Base-by-base conservation (phyloP, 2,329 filamentous ascomycete genomes). In the Aureobasidium sp. region DNA sequence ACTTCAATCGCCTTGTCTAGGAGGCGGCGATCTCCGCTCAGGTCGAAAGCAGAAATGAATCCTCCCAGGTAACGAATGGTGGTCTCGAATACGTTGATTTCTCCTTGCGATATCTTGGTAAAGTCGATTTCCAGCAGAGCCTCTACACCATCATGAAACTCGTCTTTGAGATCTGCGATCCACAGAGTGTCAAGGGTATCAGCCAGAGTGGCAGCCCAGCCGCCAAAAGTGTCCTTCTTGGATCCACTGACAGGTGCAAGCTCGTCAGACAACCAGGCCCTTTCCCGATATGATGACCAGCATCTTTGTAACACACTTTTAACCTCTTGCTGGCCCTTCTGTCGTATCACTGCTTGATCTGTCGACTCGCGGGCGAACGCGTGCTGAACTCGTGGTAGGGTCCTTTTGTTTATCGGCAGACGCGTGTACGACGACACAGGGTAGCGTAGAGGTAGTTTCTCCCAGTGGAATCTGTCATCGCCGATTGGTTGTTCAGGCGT, bases 1-100 rank as follows among this genome's bases (percentile, higher is more conserved):
- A 94, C 82, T 74, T 93, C 87, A 37, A 87, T 80, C 1, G 91
- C 89, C 75, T 95, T 94, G 59, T 87, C 83, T 34, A 95, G 79
- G 11, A 95, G 79, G 68, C 96, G 88, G 65, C 80, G 79, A 8
- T 83, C 85, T n/a, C 84, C 88, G 59, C 89, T 92, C 61, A 97
- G 81, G 75, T 97, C 93, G 72, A 92, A 97, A 8, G 92, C 92
- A 42, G 86, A 86, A 44, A 97, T 71, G 44, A 97, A 78, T 1
- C 93, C 93, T 34, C 93, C 93, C 4, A 97, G 80, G 69, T 97
- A 96, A 57, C 93, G 85, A 70, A 97, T 97, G 12, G 87, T 90
- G 0, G 91, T 95, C 75, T 97, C 93, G 68, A 97, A 97, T 11
- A 96, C 81, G 15, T 91, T 91, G 48, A 97, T 93, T 51, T 89